Percentiles rank a stretch among this genome's conserved stretches.
Evolutionary conservation across 192 early-diverging fungal genomes (phyloP).

Genomic region (Globomyces pollinis-pini): DNA sequence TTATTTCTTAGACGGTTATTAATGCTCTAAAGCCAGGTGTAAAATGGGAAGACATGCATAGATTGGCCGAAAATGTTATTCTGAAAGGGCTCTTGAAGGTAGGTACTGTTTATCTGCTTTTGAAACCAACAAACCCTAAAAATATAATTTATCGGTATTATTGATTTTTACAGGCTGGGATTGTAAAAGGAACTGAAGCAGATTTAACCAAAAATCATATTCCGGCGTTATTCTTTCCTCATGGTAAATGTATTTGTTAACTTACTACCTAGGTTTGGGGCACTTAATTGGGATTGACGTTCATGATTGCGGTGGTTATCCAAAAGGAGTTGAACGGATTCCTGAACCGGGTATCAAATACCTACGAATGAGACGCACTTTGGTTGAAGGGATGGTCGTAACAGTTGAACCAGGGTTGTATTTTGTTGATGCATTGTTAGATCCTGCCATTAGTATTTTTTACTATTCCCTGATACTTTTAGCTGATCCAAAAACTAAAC

Average conservation of each 20-base stretch:
- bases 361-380: conserved; percentile 64
- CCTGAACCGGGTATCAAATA: conserved; percentile 62
- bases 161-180: no score
- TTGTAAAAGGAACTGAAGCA: conserved; percentile 58
- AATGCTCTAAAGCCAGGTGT: conserved; percentile 56
- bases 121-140: background rate
- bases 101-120: conserved; percentile 5
- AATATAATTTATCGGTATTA: conserved; percentile 38
- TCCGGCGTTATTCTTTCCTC: conserved; percentile 79
- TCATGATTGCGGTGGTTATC: conserved; percentile 75
- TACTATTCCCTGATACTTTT: background rate
- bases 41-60: conserved; percentile 82
- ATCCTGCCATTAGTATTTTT: conserved; percentile 35
- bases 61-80: conserved; percentile 54
- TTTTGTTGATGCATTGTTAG: conserved; percentile 77
- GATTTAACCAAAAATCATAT: conserved; percentile 61
- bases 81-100: conserved; percentile 60
- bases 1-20: no score
- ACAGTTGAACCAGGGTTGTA: conserved; percentile 94
- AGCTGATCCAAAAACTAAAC: conserved; percentile 42
- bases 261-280: no score
- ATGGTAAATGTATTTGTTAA: no score
- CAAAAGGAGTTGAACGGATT: conserved; percentile 62
- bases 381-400: conserved; percentile 75
- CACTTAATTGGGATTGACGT: conserved; percentile 83